Evolutionary conservation across 73 alveolate genomes (phyloP).

Genomic region (Paraurostyla sp.): DNA sequence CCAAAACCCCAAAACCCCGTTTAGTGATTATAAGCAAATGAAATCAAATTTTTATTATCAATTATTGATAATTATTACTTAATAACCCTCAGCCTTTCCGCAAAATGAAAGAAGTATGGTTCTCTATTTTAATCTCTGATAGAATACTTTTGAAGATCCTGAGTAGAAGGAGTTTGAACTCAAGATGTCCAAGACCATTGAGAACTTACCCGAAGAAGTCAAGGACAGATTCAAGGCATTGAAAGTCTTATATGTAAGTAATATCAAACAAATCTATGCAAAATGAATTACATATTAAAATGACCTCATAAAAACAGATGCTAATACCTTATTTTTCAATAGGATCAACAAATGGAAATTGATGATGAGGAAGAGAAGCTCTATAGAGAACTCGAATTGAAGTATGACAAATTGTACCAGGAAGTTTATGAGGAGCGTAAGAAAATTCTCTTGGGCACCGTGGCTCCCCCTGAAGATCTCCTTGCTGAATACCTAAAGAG

Average conservation of each 20-base stretch:
- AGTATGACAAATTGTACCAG: constrained; percentile 80
- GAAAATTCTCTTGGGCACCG: constrained; percentile 74
- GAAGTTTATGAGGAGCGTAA: constrained; percentile 84
- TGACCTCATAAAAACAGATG: no score
- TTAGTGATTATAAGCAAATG: neutral
- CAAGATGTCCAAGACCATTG: constrained; percentile 60
- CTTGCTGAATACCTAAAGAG: constrained; percentile 49
- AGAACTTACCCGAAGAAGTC: constrained; percentile 67
- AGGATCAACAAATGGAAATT: constrained; percentile 73
- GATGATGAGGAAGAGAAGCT: constrained; percentile 85
- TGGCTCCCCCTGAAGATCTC: constrained; percentile 55
- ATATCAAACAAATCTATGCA: neutral
- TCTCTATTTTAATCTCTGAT: neutral
- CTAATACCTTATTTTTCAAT: neutral
- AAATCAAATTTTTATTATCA: constrained; percentile 14
- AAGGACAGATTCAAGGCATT: constrained; percentile 74
- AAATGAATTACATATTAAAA: neutral
- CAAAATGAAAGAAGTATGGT: constrained; percentile 33
- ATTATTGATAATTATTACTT: constrained; percentile 53
- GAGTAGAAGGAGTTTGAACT: constrained; percentile 64
- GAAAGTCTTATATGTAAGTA: constrained; percentile 68
- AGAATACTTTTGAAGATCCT: constrained; percentile 41
- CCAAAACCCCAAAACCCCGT: constrained; percentile 34
- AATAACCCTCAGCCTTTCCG: constrained; percentile 2
- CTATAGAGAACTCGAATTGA: constrained; percentile 79